These are phyloP conservation scores for Apiotrichum brassicae DNA, from an alignment of 1,284 basidiomycete genomes.

Conservation along the genomic window DNA sequence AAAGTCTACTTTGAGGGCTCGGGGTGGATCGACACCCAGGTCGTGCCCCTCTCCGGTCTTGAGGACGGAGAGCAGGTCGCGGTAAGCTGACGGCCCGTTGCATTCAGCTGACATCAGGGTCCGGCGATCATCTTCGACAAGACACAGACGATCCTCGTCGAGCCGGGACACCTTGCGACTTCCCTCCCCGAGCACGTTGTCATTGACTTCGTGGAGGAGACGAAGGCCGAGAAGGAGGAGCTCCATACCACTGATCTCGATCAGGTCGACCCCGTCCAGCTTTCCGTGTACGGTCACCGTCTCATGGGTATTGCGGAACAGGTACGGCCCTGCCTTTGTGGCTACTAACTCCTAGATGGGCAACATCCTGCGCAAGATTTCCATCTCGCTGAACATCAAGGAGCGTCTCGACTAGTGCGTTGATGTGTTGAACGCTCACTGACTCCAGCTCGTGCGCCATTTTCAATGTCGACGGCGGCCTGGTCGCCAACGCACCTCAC, in stretches of 20 bases:
- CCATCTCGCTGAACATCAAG: slow-evolving; percentile 45
- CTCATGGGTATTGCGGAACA: slow-evolving; percentile 51
- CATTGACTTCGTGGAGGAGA: slow-evolving; percentile 28
- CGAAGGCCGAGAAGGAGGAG: slow-evolving; percentile 11
- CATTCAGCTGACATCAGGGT: slow-evolving; percentile 16
- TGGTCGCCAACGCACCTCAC: slow-evolving; percentile 53
- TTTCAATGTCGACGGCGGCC: slow-evolving; percentile 46
- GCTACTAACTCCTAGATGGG: slow-evolving; percentile 41
- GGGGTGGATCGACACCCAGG: slow-evolving; percentile 25
- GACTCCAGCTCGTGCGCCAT: slow-evolving; percentile 45
- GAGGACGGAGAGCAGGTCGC: slow-evolving; percentile 28
- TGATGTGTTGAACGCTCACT: neutral
- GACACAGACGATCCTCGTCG: slow-evolving; percentile 42
- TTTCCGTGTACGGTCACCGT: slow-evolving; percentile 52
- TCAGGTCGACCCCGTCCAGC: slow-evolving; percentile 49
- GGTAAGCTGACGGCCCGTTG: slow-evolving; percentile 5
- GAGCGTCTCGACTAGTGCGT: slow-evolving; percentile 35
- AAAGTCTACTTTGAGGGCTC: slow-evolving; percentile 34
- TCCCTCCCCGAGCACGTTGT: slow-evolving; percentile 31
- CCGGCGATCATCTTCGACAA: slow-evolving; percentile 38
- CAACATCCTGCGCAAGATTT: slow-evolving; percentile 49
- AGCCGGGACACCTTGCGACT: slow-evolving; percentile 24
- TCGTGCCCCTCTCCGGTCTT: slow-evolving; percentile 29
- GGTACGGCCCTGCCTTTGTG: too few species aligned
- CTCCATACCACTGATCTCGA: slow-evolving; percentile 19